phyloP scores from a whole-genome alignment of 2,329 filamentous ascomycete species.

The Epichloe coenophiala region DNA sequence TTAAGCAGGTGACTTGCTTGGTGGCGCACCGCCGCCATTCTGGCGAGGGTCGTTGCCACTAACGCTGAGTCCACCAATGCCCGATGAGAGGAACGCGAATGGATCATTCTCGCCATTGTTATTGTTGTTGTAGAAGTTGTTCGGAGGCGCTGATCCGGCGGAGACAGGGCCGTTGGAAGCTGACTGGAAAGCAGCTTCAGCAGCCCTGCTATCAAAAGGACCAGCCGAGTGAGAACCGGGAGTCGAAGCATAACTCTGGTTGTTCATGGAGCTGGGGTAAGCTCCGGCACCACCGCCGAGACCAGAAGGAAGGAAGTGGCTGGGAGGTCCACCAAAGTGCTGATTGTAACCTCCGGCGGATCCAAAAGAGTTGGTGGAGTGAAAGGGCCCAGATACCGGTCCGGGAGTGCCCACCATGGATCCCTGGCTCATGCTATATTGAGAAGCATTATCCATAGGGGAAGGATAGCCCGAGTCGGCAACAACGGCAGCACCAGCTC shows the following conservation, averaged over 20 bases:
- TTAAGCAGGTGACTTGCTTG: conserved; percentile 48
- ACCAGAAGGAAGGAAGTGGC: conserved; percentile 80
- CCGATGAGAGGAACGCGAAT: conserved; percentile 65
- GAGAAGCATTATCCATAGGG: conserved; percentile 73
- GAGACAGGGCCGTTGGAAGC: conserved; percentile 71
- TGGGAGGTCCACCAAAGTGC: conserved; percentile 77
- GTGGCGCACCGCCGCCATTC: conserved; percentile 43
- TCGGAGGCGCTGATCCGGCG: conserved; percentile 57
- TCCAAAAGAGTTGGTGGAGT: conserved; percentile 56
- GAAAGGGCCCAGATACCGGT: conserved; percentile 63
- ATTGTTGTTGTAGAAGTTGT: conserved; percentile 37
- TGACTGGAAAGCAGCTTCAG: conserved; percentile 87
- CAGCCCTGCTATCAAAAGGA: conserved; percentile 83
- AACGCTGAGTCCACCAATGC: conserved; percentile 60
- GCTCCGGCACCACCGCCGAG: conserved; percentile 55
- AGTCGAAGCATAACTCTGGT: conserved; percentile 58
- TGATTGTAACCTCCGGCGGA: conserved; percentile 54
- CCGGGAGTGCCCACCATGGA: conserved; percentile 79
- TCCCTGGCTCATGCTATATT: conserved; percentile 72
- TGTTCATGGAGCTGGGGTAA: conserved; percentile 71
- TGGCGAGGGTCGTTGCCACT: conserved; percentile 50
- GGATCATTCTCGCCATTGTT: conserved; percentile 59
- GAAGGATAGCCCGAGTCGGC: conserved; percentile 87
- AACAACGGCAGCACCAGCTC: conserved; percentile 84
- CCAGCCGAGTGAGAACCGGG: conserved; percentile 71